Conservation (phyloP, 2,329 filamentous ascomycete species). For the Cladosporium sp. region DNA sequence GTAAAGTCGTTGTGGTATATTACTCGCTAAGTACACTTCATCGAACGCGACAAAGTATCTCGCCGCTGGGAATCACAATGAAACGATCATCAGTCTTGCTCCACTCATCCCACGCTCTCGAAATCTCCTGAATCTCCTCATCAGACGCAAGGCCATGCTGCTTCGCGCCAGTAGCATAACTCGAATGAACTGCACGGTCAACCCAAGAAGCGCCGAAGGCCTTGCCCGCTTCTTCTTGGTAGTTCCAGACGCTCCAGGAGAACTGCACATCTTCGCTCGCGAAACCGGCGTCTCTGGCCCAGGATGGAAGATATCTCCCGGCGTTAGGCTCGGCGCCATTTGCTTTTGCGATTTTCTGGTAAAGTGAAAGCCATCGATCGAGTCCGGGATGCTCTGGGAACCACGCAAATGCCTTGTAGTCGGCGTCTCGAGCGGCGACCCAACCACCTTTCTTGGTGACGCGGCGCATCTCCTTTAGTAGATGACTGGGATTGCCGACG, state of each 20-base stretch:
- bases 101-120: slow-evolving; percentile 5
- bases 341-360: slow-evolving; percentile 15
- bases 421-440: slow-evolving; percentile 37
- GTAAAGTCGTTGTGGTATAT: too few relatives aligned
- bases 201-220: slow-evolving; percentile 9
- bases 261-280: slow-evolving; percentile 13
- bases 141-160: slow-evolving; percentile 2
- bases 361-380: slow-evolving; percentile 20
- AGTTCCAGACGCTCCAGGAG: slow-evolving; percentile 16
- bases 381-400: slow-evolving; percentile 32
- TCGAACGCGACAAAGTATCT: slow-evolving; percentile 3
- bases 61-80: slow-evolving; percentile 9
- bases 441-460: slow-evolving; percentile 36
- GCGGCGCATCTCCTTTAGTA: slow-evolving; percentile 35
- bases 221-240: slow-evolving; percentile 14
- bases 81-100: slow-evolving; percentile 4
- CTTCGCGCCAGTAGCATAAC: slow-evolving; percentile 15
- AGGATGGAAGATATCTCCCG: slow-evolving; percentile 17
- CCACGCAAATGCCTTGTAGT: slow-evolving; percentile 32
- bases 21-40: too few relatives aligned
- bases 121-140: background rate
- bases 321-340: slow-evolving; percentile 22
- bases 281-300: slow-evolving; percentile 21
- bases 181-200: slow-evolving; percentile 8
- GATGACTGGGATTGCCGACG: slow-evolving; percentile 27